Percentiles rank a stretch among this genome's conserved stretches.
These are phyloP conservation scores for Bipolaris cookei DNA, from an alignment of 2,329 filamentous ascomycete genomes.

Conservation along the genomic window DNA sequence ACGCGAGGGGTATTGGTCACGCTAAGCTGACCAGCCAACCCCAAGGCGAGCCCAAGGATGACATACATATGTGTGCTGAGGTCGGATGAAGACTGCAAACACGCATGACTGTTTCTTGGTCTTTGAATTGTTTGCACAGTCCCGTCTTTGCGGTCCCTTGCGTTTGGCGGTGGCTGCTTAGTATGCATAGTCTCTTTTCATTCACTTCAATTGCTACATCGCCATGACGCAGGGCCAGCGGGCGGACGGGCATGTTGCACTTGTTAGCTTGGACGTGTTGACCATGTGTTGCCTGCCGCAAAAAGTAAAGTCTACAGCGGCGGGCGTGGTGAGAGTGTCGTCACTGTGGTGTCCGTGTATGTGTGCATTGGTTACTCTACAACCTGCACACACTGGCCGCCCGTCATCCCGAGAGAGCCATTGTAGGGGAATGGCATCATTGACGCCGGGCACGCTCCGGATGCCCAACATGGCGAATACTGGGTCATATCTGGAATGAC, in stretches of 20 bases:
- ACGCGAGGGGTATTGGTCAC: slow-evolving; percentile 28
- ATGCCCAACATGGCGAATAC: background rate
- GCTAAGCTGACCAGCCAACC: slow-evolving; percentile 17
- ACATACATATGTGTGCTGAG: too few species aligned
- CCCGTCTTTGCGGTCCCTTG: background rate
- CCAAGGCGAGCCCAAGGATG: slow-evolving; percentile 9
- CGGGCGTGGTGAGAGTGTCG: background rate
- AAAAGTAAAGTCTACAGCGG: background rate
- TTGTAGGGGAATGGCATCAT: background rate
- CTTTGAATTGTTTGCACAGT: background rate
- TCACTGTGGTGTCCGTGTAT: background rate
- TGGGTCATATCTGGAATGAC: background rate
- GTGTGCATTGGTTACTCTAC: background rate
- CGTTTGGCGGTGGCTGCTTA: background rate
- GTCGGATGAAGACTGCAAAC: background rate
- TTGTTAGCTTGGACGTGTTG: background rate
- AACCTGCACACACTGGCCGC: background rate
- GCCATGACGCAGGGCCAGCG: slow-evolving; percentile 7
- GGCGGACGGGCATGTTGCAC: background rate
- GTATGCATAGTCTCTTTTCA: background rate
- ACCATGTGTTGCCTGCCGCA: background rate
- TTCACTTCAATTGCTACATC: background rate
- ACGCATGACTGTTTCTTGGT: slow-evolving; percentile 1
- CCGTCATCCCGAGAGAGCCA: background rate
- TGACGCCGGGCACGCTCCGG: background rate